Evolutionary conservation across 805 yeast genomes (phyloP).

Genomic region (Kluyveromyces dobzhanskii): DNA sequence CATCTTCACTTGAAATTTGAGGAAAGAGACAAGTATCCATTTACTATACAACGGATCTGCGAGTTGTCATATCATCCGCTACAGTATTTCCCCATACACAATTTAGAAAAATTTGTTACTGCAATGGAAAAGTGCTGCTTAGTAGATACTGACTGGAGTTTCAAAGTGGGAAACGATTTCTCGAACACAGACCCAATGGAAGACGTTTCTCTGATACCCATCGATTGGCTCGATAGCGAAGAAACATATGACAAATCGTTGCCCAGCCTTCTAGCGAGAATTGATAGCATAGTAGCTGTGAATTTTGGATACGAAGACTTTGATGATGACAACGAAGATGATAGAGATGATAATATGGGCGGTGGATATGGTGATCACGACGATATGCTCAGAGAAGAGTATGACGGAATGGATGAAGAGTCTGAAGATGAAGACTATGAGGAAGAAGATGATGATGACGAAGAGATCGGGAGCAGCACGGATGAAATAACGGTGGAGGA

Average conservation of each 20-base stretch:
- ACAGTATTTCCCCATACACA: slow-evolving; percentile 29
- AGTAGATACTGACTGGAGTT: slow-evolving; percentile 14
- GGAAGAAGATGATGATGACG: slow-evolving; percentile 6
- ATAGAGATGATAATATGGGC: slow-evolving; percentile 7
- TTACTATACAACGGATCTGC: slow-evolving; percentile 40
- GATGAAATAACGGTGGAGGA: background rate
- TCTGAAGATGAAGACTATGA: slow-evolving; percentile 11
- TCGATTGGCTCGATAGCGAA: slow-evolving; percentile 21
- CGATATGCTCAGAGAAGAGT: slow-evolving; percentile 8
- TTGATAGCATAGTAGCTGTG: slow-evolving; percentile 25
- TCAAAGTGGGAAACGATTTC: background rate
- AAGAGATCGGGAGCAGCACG: slow-evolving; percentile 1
- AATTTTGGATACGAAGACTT: slow-evolving; percentile 27
- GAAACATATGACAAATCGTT: slow-evolving; percentile 13
- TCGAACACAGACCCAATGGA: slow-evolving; percentile 10
- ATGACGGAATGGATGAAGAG: slow-evolving; percentile 11
- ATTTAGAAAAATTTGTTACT: slow-evolving; percentile 36
- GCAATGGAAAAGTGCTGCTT: slow-evolving; percentile 31
- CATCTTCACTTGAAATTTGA: slow-evolving; percentile 14
- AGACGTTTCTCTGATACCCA: slow-evolving; percentile 23
- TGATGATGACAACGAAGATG: slow-evolving; percentile 21
- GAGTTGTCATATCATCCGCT: slow-evolving; percentile 41
- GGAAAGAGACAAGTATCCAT: slow-evolving; percentile 30
- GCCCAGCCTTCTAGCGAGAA: slow-evolving; percentile 20
- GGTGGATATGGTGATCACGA: slow-evolving; percentile 8